phyloP scores from a whole-genome alignment of 345 rosid genomes.

The Ailanthus altissimus region DNA sequence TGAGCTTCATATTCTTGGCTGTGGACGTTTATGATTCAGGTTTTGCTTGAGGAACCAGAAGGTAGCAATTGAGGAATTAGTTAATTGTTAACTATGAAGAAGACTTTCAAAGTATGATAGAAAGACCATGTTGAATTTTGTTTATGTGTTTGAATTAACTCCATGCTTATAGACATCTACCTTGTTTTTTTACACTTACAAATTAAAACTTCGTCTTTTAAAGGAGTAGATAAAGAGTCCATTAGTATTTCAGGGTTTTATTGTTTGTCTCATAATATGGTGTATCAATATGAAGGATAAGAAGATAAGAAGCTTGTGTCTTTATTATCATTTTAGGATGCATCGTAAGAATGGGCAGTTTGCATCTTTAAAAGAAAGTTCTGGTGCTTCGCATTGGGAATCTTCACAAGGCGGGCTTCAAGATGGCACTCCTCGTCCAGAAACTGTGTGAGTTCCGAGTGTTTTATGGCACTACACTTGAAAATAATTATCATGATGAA shows the following conservation, averaged over 20 bases:
- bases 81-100: background rate
- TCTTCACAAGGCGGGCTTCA: constrained; percentile 48
- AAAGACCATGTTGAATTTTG: background rate
- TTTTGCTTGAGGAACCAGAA: background rate
- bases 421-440: constrained; percentile 44
- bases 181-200: background rate
- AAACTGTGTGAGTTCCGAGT: constrained; percentile 63
- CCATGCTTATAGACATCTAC: background rate
- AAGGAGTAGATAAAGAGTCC: constrained; percentile 3
- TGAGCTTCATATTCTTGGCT: background rate
- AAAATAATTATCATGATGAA: constrained; percentile 5
- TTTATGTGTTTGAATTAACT: background rate
- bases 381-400: constrained; percentile 54
- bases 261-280: background rate
- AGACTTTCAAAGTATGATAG: background rate
- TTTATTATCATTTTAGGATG: constrained; percentile 48
- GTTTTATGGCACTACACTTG: constrained; percentile 16
- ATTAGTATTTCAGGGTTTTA: background rate
- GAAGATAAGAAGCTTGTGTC: constrained; percentile 9
- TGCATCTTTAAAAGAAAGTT: constrained; percentile 58
- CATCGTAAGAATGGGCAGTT: constrained; percentile 79
- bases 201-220: background rate
- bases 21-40: background rate
- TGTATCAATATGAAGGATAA: background rate
- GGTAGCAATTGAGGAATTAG: background rate